Percentiles rank a stretch among this genome's conserved stretches.
Conservation (phyloP, 305 asterid genomes). For the Withania somnifera region DNA sequence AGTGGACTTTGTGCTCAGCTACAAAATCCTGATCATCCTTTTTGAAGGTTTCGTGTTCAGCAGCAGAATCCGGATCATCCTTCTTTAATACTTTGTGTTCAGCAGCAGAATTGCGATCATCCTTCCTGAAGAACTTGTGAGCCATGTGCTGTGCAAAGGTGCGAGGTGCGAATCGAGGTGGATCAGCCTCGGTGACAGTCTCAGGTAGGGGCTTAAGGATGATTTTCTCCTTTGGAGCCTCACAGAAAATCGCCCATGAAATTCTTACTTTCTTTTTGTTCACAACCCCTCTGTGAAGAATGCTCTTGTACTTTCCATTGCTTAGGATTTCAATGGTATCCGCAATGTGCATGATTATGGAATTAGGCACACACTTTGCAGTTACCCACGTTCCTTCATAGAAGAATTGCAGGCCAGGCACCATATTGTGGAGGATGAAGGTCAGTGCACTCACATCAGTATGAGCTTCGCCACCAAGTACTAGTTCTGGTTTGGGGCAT, state of each 20-base stretch:
- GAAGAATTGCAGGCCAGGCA: constrained; percentile 78
- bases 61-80: background rate
- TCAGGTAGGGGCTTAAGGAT: constrained; percentile 61
- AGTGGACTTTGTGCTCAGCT: background rate
- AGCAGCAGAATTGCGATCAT: constrained; percentile 12
- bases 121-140: constrained; percentile 58
- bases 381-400: constrained; percentile 70
- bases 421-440: constrained; percentile 93
- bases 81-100: background rate
- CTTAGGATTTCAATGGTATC: constrained; percentile 81
- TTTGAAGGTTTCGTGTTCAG: constrained; percentile 46
- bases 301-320: constrained; percentile 76
- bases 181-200: constrained; percentile 46
- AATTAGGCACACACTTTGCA: constrained; percentile 74
- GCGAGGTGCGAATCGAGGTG: constrained; percentile 53
- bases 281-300: constrained; percentile 71
- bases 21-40: constrained; percentile 19
- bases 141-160: constrained; percentile 68
- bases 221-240: constrained; percentile 79
- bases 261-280: constrained; percentile 69
- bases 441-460: constrained; percentile 82
- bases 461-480: constrained; percentile 87
- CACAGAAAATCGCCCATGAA: constrained; percentile 84
- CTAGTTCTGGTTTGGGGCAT: constrained; percentile 91
- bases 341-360: constrained; percentile 80